These are phyloP conservation scores for Lipomyces sp. DNA, from an alignment of 805 yeast species.

Conservation along the genomic window DNA sequence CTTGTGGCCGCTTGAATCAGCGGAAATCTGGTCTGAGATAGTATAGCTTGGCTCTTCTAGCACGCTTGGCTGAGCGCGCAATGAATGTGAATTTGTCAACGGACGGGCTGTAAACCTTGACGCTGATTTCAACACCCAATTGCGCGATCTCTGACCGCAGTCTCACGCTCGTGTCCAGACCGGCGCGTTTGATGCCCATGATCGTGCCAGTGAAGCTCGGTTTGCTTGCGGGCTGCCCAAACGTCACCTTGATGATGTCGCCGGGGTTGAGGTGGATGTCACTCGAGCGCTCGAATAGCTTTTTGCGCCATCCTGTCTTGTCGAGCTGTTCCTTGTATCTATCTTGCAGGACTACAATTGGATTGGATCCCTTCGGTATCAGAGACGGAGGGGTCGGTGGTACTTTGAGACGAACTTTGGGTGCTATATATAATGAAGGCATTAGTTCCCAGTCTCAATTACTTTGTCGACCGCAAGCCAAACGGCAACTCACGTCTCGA, in stretches of 20 bases:
- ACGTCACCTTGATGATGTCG: slow-evolving; percentile 73
- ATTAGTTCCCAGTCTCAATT: background rate
- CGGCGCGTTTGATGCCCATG: slow-evolving; percentile 68
- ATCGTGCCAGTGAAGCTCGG: slow-evolving; percentile 65
- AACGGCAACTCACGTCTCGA: slow-evolving; percentile 4
- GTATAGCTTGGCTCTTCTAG: slow-evolving; percentile 80
- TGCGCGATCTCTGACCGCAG: slow-evolving; percentile 78
- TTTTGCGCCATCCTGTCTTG: slow-evolving; percentile 64
- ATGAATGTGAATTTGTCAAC: slow-evolving; percentile 73
- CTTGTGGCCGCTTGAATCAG: no score
- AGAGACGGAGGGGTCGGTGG: slow-evolving; percentile 13
- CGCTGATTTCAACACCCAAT: slow-evolving; percentile 79
- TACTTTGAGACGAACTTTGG: slow-evolving; percentile 3
- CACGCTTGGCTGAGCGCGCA: slow-evolving; percentile 66
- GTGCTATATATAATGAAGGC: slow-evolving; percentile 1
- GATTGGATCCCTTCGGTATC: slow-evolving; percentile 32
- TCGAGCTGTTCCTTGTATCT: slow-evolving; percentile 59
- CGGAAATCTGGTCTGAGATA: slow-evolving; percentile 68
- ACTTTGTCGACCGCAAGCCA: background rate
- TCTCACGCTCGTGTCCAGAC: slow-evolving; percentile 69
- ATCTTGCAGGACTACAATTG: slow-evolving; percentile 47
- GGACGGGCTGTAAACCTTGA: slow-evolving; percentile 77
- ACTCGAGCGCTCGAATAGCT: slow-evolving; percentile 48
- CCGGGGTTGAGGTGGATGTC: slow-evolving; percentile 66
- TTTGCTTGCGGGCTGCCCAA: slow-evolving; percentile 49